Base-by-base conservation (phyloP, 768 basidiomycete genomes). In the Russula emetica region DNA sequence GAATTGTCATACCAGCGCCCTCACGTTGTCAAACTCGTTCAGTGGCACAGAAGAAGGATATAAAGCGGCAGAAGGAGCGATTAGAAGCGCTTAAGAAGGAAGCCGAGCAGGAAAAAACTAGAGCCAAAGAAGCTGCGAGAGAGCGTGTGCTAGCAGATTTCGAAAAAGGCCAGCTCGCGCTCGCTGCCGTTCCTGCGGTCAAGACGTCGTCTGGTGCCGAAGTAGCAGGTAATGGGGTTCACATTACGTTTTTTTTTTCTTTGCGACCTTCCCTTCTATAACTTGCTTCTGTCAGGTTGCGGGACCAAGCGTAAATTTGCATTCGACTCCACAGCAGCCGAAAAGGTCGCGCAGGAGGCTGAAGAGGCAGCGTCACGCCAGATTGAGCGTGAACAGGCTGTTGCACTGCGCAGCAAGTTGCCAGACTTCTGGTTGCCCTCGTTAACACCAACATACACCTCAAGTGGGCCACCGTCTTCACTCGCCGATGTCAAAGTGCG, bases 371-470 rank as follows among this genome's bases (percentile, higher is more conserved):
- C 97, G 0, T 76, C 95, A 55, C 80, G 81, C 36, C 78, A 87
- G 70, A 92, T 98, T 53, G 91, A 94, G 71, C 80, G 81, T 38
- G 94, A 97, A 73, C 90, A 92, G 68, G 87, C 88, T 0, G 93
- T 94, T 66, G 83, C 88, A 3, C 77, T 96, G 61, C 90, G 88
- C 63, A 83, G 85, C 64, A 97, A 98, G 74, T 81, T 98, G 3
- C 94, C 97, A 2, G 94, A 97, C 70, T 99, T 97, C 73, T 99
- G 97, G 97, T 79, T 99, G 44, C 94, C 94, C 2, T 94, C 91
- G 0, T 76, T 98, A 28, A 94, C 95, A 0, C 95, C 95, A 0
- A 95, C 83, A 51, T 84, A 90, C 74, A 76, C 83, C 26, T 79
- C 88, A 36, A 79, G 72, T 55, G 85, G 85, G 0, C 81, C 79